These are phyloP conservation scores for Furcasterigmium sp. DNA, from an alignment of 2,329 filamentous ascomycete genomes.

Conservation along the genomic window DNA sequence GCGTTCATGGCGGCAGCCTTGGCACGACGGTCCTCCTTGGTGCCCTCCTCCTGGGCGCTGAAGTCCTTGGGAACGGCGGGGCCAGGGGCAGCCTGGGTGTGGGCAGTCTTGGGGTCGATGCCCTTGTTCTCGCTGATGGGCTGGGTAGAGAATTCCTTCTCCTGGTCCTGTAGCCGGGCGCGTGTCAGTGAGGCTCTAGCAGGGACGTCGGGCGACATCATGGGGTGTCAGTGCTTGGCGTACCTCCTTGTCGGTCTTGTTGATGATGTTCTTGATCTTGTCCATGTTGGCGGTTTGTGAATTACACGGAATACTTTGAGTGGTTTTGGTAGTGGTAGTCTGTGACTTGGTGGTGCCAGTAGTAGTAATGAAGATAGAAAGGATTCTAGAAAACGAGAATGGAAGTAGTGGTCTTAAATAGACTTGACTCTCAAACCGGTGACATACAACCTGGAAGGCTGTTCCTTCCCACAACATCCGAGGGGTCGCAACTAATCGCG, in stretches of 20 bases:
- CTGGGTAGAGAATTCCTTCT: conserved; percentile 40
- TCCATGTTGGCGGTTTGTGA: conserved; percentile 6
- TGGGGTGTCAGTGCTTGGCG: background rate
- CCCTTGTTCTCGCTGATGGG: conserved; percentile 35
- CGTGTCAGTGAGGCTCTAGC: conserved; percentile 4
- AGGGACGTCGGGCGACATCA: background rate
- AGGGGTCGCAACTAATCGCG: too few species aligned
- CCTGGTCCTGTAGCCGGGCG: conserved; percentile 17
- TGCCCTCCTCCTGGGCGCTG: conserved; percentile 50
- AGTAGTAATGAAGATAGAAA: background rate
- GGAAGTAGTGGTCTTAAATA: background rate
- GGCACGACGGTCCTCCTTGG: conserved; percentile 62
- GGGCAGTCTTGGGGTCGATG: conserved; percentile 41
- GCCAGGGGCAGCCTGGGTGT: conserved; percentile 51
- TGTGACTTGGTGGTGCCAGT: background rate
- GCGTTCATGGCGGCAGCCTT: conserved; percentile 62
- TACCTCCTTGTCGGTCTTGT: conserved; percentile 12
- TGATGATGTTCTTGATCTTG: conserved; percentile 14
- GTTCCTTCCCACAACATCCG: too few species aligned
- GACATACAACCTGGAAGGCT: too few species aligned
- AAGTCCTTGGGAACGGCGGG: conserved; percentile 51
- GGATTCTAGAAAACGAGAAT: too few species aligned
- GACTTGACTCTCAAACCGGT: too few species aligned
- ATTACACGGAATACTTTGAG: background rate
- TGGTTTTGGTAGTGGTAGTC: conserved; percentile 1